phyloP scores from a whole-genome alignment of 345 rosid species.

The Citrus sinensis region DNA sequence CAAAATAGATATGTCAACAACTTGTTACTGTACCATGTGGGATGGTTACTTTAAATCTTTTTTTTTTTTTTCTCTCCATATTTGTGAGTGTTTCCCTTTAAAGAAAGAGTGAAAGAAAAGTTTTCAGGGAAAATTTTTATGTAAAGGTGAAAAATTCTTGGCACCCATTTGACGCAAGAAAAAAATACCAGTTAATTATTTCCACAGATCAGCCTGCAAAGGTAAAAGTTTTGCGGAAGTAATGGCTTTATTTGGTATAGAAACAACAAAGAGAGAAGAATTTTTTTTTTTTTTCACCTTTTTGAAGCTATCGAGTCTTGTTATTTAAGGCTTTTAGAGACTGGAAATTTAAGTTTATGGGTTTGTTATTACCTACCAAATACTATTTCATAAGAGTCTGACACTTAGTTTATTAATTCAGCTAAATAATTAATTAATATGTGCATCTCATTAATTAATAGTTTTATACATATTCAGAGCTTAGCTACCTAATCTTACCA shows the following conservation, averaged over 20 bases:
- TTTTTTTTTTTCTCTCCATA: neutral
- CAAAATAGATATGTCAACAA: slow-evolving; percentile 27
- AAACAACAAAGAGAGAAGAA: neutral
- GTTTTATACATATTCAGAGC: neutral
- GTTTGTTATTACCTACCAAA: neutral
- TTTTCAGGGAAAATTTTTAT: neutral
- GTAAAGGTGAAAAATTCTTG: slow-evolving; percentile 9
- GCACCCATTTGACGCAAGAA: slow-evolving; percentile 21
- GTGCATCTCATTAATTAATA: neutral
- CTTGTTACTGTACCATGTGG: slow-evolving; percentile 10
- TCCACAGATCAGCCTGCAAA: neutral
- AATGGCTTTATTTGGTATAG: neutral
- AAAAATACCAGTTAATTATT: neutral
- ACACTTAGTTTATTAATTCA: neutral
- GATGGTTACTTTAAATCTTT: slow-evolving; percentile 10
- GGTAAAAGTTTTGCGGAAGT: neutral
- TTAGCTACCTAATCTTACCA: neutral
- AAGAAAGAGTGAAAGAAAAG: slow-evolving; percentile 19
- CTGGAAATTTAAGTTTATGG: neutral
- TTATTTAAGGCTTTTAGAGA: neutral
- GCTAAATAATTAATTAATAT: neutral
- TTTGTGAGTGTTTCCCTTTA: neutral
- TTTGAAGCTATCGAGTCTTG: neutral
- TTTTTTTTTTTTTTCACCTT: no score
- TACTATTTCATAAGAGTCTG: neutral